Percentiles rank a stretch among this genome's conserved stretches.
Conservation (phyloP, 1,139 yeast genomes). For the Yamadazyma friedrichii region DNA sequence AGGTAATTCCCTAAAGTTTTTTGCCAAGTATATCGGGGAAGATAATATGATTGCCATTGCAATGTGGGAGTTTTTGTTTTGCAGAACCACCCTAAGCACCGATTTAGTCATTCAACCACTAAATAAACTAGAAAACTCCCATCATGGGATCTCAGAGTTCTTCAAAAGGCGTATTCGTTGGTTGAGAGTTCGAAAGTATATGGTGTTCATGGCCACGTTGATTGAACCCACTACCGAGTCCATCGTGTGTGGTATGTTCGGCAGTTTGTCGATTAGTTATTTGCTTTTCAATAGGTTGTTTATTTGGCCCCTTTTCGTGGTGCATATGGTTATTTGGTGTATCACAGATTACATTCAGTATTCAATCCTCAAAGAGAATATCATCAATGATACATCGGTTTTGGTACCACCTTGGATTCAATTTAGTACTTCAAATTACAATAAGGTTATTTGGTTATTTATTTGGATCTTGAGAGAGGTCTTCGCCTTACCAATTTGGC, state of each 20-base stretch:
- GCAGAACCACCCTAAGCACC: constrained; percentile 75
- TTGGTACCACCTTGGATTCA: constrained; percentile 30
- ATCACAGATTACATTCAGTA: constrained; percentile 62
- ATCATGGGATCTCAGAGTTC: constrained; percentile 52
- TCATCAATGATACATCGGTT: constrained; percentile 14
- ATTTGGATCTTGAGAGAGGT: constrained; percentile 70
- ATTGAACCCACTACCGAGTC: constrained; percentile 88
- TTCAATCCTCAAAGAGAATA: constrained; percentile 38
- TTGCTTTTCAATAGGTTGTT: constrained; percentile 38
- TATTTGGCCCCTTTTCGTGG: constrained; percentile 35
- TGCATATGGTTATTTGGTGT: constrained; percentile 66
- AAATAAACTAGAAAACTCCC: constrained; percentile 35
- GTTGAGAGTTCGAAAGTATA: constrained; percentile 85
- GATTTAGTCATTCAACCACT: constrained; percentile 83
- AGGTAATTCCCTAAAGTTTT: constrained; percentile 61
- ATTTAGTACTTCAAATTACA: constrained; percentile 14
- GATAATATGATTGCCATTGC: constrained; percentile 92
- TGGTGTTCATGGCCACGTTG: constrained; percentile 83
- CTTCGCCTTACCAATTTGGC: constrained; percentile 84
- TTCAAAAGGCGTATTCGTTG: constrained; percentile 72
- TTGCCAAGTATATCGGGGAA: constrained; percentile 84
- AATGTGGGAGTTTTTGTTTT: constrained; percentile 67
- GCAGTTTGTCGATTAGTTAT: constrained; percentile 57
- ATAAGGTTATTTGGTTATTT: constrained; percentile 25
- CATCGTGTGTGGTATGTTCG: constrained; percentile 63